Conservation (phyloP, 2,329 filamentous ascomycete genomes). For the Macrophomina tecta region DNA sequence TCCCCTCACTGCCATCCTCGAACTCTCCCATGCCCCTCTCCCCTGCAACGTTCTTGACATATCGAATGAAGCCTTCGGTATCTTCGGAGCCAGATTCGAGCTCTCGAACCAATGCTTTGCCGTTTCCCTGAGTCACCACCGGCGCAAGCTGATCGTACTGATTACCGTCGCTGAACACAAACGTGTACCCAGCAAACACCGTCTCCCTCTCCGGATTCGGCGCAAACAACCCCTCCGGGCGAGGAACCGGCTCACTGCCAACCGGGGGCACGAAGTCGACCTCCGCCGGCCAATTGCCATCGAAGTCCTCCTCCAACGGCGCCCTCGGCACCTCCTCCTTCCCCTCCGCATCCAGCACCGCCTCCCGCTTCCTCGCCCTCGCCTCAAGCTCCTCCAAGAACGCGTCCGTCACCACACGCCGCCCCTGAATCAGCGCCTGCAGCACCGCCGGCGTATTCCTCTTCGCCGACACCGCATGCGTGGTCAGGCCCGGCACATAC, state of each 20-base stretch:
- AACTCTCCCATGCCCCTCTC: conserved; percentile 73
- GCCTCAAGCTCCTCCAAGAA: conserved; percentile 76
- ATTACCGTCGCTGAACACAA: conserved; percentile 78
- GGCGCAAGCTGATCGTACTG: conserved; percentile 79
- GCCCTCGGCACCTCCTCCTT: conserved; percentile 57
- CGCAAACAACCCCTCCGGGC: conserved; percentile 71
- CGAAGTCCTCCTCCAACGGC: conserved; percentile 79
- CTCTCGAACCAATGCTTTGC: conserved; percentile 76
- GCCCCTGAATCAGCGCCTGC: conserved; percentile 82
- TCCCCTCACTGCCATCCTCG: conserved; percentile 67
- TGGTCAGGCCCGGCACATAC: conserved; percentile 74
- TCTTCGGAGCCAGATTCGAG: conserved; percentile 68
- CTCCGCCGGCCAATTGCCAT: conserved; percentile 77
- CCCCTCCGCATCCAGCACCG: conserved; percentile 71
- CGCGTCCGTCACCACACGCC: conserved; percentile 73
- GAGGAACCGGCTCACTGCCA: conserved; percentile 75
- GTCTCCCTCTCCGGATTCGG: conserved; percentile 70
- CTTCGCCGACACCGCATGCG: conserved; percentile 87
- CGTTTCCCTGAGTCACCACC: conserved; percentile 77
- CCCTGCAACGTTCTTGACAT: conserved; percentile 75
- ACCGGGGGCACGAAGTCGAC: conserved; percentile 73
- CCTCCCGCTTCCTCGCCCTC: conserved; percentile 53
- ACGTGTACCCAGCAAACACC: conserved; percentile 86
- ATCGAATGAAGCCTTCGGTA: conserved; percentile 77
- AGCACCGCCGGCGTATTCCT: conserved; percentile 87